A percentile compares a stretch with the other conserved stretches of the same genome.
Conservation (phyloP, 495 filamentous ascomycete genomes). For the Bathelium albidoporum region DNA sequence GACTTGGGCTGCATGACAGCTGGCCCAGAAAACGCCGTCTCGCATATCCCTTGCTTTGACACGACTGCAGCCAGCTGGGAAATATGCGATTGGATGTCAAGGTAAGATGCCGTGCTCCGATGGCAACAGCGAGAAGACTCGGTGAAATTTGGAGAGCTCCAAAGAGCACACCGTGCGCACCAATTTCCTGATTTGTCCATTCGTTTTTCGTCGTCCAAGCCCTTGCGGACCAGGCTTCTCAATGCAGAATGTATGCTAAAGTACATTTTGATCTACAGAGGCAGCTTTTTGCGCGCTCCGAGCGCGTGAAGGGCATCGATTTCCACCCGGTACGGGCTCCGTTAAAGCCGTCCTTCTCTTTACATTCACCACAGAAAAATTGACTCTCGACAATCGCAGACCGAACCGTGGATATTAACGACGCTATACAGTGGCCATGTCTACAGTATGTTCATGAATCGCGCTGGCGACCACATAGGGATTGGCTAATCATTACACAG, state of each 20-base stretch:
- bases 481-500: background rate
- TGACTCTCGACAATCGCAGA: background rate
- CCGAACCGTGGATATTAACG: constrained; percentile 62
- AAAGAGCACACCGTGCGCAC: too few species aligned
- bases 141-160: too few species aligned
- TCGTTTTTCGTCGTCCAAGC: too few species aligned
- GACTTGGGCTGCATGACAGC: background rate
- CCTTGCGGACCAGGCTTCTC: too few species aligned
- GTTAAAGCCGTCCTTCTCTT: background rate
- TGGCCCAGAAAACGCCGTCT: background rate
- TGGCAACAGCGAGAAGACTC: too few species aligned
- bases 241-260: constrained; percentile 30
- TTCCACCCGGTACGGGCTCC: constrained; percentile 55
- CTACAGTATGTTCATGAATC: constrained; percentile 43
- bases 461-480: background rate
- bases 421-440: constrained; percentile 97
- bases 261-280: constrained; percentile 41
- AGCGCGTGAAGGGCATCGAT: constrained; percentile 95
- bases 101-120: too few species aligned
- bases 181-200: background rate
- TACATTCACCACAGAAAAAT: background rate
- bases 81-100: constrained; percentile 85
- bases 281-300: constrained; percentile 71
- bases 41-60: background rate
- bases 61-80: background rate